Evolutionary conservation across 495 filamentous ascomycete species (phyloP).

Genomic region (Tuber brumale): DNA sequence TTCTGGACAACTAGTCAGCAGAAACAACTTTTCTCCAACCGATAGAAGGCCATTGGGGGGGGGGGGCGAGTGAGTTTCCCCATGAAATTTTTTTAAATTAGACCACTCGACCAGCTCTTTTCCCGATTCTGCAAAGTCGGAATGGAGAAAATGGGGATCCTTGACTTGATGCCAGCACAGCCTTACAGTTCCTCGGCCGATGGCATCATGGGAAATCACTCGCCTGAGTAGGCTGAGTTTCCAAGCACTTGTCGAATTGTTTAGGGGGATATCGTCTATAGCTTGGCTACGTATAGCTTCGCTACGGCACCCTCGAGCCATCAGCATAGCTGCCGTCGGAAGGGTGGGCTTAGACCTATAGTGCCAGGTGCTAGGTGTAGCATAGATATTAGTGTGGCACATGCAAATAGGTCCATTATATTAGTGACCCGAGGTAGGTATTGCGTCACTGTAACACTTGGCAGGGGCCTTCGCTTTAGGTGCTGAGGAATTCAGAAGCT

Average conservation of each 20-base stretch:
- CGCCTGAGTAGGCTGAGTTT: background rate
- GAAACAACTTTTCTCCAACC: background rate
- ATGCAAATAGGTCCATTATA: background rate
- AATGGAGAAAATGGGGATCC: background rate
- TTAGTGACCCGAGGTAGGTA: background rate
- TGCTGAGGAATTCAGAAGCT: background rate
- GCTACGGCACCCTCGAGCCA: no score
- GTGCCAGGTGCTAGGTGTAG: no score
- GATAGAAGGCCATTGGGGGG: background rate
- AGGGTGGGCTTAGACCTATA: background rate
- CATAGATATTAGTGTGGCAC: background rate
- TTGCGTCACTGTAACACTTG: no score
- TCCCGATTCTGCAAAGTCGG: background rate
- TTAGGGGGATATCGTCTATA: background rate
- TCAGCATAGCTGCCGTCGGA: background rate
- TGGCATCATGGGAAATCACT: background rate
- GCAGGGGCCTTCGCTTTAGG: background rate
- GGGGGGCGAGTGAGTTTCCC: background rate
- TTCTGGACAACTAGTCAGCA: background rate
- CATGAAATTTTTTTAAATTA: background rate
- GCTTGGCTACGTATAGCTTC: background rate
- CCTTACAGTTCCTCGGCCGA: background rate
- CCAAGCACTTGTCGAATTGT: background rate
- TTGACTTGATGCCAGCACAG: background rate
- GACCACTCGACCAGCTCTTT: background rate